phyloP scores from a whole-genome alignment of 495 filamentous ascomycete genomes.

The Talaromyces trachyspermus region DNA sequence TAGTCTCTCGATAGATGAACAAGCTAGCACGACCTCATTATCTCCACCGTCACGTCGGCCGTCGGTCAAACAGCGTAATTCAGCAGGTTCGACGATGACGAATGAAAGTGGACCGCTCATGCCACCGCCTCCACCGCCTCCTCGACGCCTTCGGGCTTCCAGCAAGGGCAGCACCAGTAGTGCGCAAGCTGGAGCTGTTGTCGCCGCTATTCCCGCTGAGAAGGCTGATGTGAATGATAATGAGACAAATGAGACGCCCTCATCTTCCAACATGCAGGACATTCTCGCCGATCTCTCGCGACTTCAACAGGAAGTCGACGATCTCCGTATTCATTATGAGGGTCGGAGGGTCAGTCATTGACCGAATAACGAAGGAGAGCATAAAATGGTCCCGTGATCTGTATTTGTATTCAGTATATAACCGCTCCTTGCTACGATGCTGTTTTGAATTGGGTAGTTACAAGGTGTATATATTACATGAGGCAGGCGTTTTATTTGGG shows the following conservation, averaged over 20 bases:
- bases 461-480: too few relatives aligned
- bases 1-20: conserved; percentile 9
- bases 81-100: conserved; percentile 5
- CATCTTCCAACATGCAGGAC: conserved; percentile 39
- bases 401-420: too few relatives aligned
- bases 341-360: conserved; percentile 20
- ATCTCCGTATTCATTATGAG: conserved; percentile 52
- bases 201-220: too few relatives aligned
- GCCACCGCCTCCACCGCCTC: conserved; percentile 55
- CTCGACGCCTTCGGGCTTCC: conserved; percentile 48
- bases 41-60: conserved; percentile 21
- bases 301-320: conserved; percentile 67
- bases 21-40: background rate
- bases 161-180: conserved; percentile 40
- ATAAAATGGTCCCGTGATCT: too few relatives aligned
- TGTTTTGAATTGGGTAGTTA: too few relatives aligned
- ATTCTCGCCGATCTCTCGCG: conserved; percentile 61
- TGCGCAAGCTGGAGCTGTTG: too few relatives aligned
- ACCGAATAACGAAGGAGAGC: conserved; percentile 19
- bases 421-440: background rate
- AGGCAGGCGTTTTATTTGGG: too few relatives aligned
- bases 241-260: conserved; percentile 11
- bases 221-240: too few relatives aligned
- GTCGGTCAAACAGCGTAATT: conserved; percentile 15
- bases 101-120: conserved; percentile 19